Base-by-base conservation (phyloP, 1,284 basidiomycete genomes). In the Cerrena zonata region DNA sequence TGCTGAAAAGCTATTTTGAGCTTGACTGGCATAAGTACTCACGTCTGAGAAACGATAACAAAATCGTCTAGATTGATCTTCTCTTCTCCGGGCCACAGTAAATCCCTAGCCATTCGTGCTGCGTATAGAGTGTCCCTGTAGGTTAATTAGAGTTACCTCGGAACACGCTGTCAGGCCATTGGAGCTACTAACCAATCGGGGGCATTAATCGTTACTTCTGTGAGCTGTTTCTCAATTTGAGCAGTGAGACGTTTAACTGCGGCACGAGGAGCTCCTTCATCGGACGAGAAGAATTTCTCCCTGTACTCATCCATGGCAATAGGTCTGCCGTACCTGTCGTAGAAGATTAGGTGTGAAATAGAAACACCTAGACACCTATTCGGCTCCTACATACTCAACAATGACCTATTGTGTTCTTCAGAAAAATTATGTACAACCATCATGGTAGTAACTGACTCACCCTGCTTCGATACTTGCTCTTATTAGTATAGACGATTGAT, bases 401-500 rank as follows among this genome's bases (percentile, higher is more conserved):
- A 86, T 79, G 47, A 84, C 84, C 84, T 87, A 56, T 34, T n/a
- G 36, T 45, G 43, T 53, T n/a, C n/a, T n/a, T n/a, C n/a, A n/a
- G n/a, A n/a, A n/a, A n/a, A n/a, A n/a, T n/a, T n/a, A n/a, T n/a
- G n/a, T n/a, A n/a, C n/a, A n/a, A n/a, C n/a, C n/a, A n/a, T n/a
- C n/a, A n/a, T n/a, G n/a, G n/a, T n/a, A n/a, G n/a, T n/a, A n/a
- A 13, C 15, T 30, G 24, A 76, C 82, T 65, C 61, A 87, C 87
- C 62, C 77, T 72, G 61, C 89, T 92, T 49, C 94, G 78, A 66
- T 97, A 98, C 70, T 94, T 93, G 45, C 87, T 83, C 71, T 98
- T 98, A 70, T 97, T 86, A 47, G 91, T 92, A 67, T 96, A 98
- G 4, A 91, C 91, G 57, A 98, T 92, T 1, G 91, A 85, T 7